Evolutionary conservation across 306 rosid genomes (phyloP).

Genomic region (Malus sylvestris): DNA sequence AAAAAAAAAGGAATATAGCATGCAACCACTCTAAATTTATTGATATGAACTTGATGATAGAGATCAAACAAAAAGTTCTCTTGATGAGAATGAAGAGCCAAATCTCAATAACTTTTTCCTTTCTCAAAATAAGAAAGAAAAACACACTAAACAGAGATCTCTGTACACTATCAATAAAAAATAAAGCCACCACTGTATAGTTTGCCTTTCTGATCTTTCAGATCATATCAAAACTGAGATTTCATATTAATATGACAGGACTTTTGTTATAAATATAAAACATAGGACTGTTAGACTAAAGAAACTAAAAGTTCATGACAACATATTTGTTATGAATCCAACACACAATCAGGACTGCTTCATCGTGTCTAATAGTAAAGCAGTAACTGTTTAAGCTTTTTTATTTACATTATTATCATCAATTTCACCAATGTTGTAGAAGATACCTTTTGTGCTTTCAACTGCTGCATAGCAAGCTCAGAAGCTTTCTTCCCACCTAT

Average conservation of each 20-base stretch:
- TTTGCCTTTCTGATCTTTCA: background rate
- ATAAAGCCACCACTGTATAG: background rate
- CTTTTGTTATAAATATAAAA: background rate
- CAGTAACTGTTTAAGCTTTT: background rate
- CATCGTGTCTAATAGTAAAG: background rate
- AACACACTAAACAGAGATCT: background rate
- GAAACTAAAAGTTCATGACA: background rate
- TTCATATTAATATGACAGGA: background rate
- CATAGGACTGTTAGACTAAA: background rate
- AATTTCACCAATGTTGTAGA: slow-evolving; percentile 1
- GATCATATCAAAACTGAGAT: background rate
- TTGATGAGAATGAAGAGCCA: background rate
- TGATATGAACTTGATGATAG: background rate
- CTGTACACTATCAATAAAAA: background rate
- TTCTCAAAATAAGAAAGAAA: too few species aligned
- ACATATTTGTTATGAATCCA: background rate
- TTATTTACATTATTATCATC: background rate
- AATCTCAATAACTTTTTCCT: background rate
- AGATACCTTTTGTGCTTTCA: slow-evolving; percentile 29
- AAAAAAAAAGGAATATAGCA: background rate
- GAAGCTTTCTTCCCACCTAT: slow-evolving; percentile 40
- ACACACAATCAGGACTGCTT: background rate
- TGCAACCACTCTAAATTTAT: background rate
- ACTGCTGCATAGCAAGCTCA: slow-evolving; percentile 32
- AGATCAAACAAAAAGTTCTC: background rate